Evolutionary conservation across 2,329 filamentous ascomycete genomes (phyloP).

Genomic region (Pleomassaria siparia): DNA sequence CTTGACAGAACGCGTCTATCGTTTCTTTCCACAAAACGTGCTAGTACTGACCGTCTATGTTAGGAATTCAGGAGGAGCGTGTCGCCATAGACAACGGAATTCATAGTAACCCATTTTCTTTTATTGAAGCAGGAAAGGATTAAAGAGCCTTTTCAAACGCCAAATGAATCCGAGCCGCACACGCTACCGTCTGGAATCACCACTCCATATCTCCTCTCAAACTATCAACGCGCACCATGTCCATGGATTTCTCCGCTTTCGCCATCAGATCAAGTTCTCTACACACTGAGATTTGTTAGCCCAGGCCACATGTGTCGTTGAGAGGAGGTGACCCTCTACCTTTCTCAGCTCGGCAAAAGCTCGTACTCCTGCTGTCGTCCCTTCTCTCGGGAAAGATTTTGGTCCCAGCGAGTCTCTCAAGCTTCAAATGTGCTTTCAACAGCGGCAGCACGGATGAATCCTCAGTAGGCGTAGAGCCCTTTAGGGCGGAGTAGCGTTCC

Average conservation of each 20-base stretch:
- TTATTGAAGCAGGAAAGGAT: too few species aligned
- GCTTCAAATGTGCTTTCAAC: slow-evolving; percentile 26
- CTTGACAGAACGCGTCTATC: too few species aligned
- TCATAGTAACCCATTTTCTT: too few species aligned
- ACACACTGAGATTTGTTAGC: slow-evolving; percentile 9
- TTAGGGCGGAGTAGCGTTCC: slow-evolving; percentile 6
- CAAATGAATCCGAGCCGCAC: too few species aligned
- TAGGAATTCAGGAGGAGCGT: too few species aligned
- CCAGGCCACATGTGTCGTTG: neutral
- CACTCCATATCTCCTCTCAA: slow-evolving; percentile 5
- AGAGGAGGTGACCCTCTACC: slow-evolving; percentile 8
- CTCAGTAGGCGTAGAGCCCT: slow-evolving; percentile 6
- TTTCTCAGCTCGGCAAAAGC: slow-evolving; percentile 22
- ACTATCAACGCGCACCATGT: slow-evolving; percentile 1
- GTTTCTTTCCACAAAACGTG: too few species aligned
- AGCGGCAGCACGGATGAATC: slow-evolving; percentile 10
- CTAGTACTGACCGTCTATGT: too few species aligned
- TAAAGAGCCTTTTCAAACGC: too few species aligned
- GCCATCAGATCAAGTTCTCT: slow-evolving; percentile 11
- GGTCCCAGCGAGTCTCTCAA: slow-evolving; percentile 22
- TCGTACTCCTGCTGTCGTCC: slow-evolving; percentile 15
- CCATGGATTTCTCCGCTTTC: too few species aligned
- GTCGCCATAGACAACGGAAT: too few species aligned
- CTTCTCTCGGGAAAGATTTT: slow-evolving; percentile 26
- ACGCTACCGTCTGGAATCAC: too few species aligned